Evolutionary conservation across 164 flowering plant species (phyloP), one percentile per base, ranked within the genome.

Genomic region (Platanus orientalis): DNA sequence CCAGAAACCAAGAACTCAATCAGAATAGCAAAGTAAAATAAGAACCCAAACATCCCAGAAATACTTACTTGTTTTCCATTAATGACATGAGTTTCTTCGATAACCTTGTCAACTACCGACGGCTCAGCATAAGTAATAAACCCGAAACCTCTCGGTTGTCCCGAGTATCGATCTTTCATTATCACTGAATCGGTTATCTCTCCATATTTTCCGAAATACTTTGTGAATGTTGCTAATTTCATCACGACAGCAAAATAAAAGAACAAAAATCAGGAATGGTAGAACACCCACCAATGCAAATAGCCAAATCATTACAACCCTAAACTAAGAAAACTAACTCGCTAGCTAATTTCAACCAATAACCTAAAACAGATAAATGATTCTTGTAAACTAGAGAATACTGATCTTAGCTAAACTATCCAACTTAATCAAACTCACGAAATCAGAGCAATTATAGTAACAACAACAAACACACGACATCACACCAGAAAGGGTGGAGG

Each of bases 111-210:
- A 26, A 93, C 97, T 17, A 88, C 96, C 0, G 90, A 80, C 10
- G 94, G 96, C 65, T 90, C 98, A n/a, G 86, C 96, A 76, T 81
- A 90, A 1, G 97, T 93, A 4, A 93, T 86, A 58, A 93, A 93
- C 10, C 97, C 98, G 62, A 93, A 93, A n/a, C 97, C 98, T 58
- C 98, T 80, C 0, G 97, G 98, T 47, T 79, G 86, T 14, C 88
- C 87, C 0, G 92, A 81, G 55, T 67, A 61, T 24, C 90, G 81
- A 70, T 93, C 98, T 61, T 86, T 88, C 97, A 93, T 87, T n/a
- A 93, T 90, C 28, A 93, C 98, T 0, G 87, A 83, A 67, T 93
- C 98, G 0, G 78, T 80, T 34, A 93, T 87, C 69, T 87, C 92
- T 12, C 98, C 98, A 69, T 93, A 93, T 58, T 85, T 82, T 29